A percentile compares a stretch with the other conserved stretches of the same genome.
phyloP scores from a whole-genome alignment of 75 land plant species.

The Pinus taeda region DNA sequence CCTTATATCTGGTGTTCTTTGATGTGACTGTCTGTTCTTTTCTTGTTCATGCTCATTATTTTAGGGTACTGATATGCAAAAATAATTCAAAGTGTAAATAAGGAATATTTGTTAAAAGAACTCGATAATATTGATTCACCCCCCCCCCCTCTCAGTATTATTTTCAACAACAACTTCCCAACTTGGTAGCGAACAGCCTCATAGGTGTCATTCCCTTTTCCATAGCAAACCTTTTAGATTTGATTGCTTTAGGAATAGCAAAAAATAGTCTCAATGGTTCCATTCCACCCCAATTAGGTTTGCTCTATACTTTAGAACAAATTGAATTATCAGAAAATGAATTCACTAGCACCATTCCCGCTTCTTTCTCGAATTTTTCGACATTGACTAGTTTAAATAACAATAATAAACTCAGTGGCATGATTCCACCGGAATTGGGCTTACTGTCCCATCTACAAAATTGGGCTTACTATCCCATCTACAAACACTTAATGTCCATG shows the following conservation, averaged over 20 bases:
- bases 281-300: conserved; percentile 29
- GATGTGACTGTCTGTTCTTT: too few relatives aligned
- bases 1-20: too few relatives aligned
- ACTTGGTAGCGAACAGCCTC: too few relatives aligned
- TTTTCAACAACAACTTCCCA: too few relatives aligned
- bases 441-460: background rate
- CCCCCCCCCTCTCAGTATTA: too few relatives aligned
- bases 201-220: too few relatives aligned
- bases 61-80: too few relatives aligned
- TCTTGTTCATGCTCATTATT: too few relatives aligned
- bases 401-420: conserved; percentile 9
- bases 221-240: too few relatives aligned
- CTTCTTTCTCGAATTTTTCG: conserved; percentile 13
- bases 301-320: background rate
- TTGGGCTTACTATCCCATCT: conserved; percentile 2
- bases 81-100: too few relatives aligned
- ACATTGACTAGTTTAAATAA: background rate
- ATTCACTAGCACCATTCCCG: conserved; percentile 15
- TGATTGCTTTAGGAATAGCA: conserved; percentile 8
- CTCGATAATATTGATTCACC: too few relatives aligned
- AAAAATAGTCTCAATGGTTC: conserved; percentile 30
- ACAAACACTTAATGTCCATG: background rate
- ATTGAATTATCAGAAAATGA: background rate
- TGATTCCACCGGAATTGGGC: conserved; percentile 13
- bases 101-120: too few relatives aligned